Evolutionary conservation across 169 alveolate species (phyloP).

Genomic region (Fabrea salina): DNA sequence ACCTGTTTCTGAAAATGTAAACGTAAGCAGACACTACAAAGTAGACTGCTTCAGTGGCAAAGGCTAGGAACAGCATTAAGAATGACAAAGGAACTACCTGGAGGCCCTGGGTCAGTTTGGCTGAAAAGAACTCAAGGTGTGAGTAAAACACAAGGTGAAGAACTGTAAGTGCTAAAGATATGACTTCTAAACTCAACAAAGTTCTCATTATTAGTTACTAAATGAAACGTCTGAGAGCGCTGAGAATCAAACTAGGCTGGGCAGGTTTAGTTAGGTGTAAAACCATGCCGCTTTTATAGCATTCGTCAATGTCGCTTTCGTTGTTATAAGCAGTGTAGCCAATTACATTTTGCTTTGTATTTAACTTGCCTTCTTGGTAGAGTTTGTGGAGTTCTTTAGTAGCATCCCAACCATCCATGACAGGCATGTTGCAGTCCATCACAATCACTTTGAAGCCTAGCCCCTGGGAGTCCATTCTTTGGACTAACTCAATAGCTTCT

Average conservation of each 20-base stretch:
- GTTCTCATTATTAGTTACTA: too few relatives aligned
- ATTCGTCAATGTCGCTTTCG: constrained; percentile 1
- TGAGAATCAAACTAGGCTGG: constrained; percentile 2
- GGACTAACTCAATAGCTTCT: neutral
- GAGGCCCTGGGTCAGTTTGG: too few relatives aligned
- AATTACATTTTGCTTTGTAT: neutral
- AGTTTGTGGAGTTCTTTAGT: neutral
- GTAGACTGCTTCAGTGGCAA: too few relatives aligned
- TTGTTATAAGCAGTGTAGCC: constrained; percentile 31
- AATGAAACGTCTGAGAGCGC: too few relatives aligned
- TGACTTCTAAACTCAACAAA: too few relatives aligned
- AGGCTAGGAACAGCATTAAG: too few relatives aligned
- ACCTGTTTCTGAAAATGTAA: too few relatives aligned
- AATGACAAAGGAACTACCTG: too few relatives aligned
- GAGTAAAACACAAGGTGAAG: too few relatives aligned
- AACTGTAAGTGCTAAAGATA: too few relatives aligned
- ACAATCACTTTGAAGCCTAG: neutral
- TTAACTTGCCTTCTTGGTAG: neutral
- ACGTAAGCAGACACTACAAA: too few relatives aligned
- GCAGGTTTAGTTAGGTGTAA: constrained; percentile 6
- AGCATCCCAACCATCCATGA: constrained; percentile 31
- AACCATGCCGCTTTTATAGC: constrained; percentile 21
- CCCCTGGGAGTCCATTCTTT: neutral
- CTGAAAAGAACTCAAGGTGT: too few relatives aligned
- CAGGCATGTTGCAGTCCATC: constrained; percentile 35